Percentiles rank a stretch among this genome's conserved stretches.
These are phyloP conservation scores for Panicum miliaceum DNA, from an alignment of 176 grass and related monocot genomes.

Conservation along the genomic window DNA sequence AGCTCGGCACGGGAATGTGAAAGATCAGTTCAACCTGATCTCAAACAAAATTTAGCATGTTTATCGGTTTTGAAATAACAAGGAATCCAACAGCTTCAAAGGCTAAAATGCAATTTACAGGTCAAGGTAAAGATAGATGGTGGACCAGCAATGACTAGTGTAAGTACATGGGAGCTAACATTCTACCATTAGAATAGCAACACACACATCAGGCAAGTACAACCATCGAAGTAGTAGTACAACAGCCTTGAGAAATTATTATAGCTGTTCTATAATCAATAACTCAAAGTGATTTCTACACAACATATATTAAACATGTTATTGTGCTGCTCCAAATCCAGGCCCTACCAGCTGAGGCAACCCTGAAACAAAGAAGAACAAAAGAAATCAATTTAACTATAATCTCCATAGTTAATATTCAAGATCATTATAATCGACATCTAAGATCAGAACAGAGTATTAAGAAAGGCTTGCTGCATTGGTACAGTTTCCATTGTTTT, in stretches of 20 bases:
- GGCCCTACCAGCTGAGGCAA: constrained; percentile 1
- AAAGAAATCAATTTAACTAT: not conserved
- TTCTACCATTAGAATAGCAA: not conserved
- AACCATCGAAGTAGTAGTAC: not conserved
- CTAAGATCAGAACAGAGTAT: not conserved
- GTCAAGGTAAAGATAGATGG: not conserved
- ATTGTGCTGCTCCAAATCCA: not conserved
- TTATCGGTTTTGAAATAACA: not conserved
- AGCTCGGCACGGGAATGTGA: not conserved
- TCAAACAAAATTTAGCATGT: not conserved
- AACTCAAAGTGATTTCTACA: constrained; percentile 20
- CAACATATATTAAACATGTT: not conserved
- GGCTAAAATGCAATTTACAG: not conserved
- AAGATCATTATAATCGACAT: not conserved
- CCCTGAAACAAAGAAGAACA: constrained; percentile 26
- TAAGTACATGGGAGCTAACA: not conserved
- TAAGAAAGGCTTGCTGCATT: not conserved
- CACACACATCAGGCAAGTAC: not conserved
- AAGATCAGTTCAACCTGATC: not conserved
- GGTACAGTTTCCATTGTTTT: constrained; percentile 11
- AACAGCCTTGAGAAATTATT: not conserved
- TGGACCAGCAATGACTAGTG: not conserved
- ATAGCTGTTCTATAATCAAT: not conserved
- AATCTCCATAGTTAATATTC: not conserved
- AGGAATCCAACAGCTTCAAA: not conserved